These are phyloP conservation scores for Puccinia novopanici DNA, from an alignment of 1,284 basidiomycete species.

Conservation along the genomic window DNA sequence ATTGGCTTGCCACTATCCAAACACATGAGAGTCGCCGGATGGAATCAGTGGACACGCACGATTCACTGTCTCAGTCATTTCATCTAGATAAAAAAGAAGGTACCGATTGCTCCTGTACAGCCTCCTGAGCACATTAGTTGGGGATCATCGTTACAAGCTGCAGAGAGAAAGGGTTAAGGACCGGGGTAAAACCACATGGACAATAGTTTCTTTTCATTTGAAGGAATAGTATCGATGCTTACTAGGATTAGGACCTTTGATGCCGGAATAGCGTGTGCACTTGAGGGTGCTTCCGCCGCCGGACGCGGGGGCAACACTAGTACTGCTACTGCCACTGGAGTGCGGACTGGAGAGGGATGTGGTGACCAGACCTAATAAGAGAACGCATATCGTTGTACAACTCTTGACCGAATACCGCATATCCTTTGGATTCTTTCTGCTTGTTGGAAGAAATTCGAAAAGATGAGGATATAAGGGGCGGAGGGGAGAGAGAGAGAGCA, in stretches of 20 bases:
- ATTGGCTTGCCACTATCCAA: slow-evolving; percentile 8
- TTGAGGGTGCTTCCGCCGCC: not conserved
- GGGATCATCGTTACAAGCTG: slow-evolving; percentile 21
- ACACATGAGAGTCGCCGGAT: not conserved
- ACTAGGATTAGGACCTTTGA: slow-evolving; percentile 14
- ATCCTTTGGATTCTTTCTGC: no score
- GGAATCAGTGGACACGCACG: no score
- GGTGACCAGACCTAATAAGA: slow-evolving; percentile 21
- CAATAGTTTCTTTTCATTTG: no score
- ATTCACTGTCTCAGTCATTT: no score
- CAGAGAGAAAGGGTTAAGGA: no score
- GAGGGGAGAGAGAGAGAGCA: not conserved
- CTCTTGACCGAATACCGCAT: not conserved
- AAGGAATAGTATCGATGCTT: no score
- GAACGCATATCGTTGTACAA: not conserved
- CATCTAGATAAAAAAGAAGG: no score
- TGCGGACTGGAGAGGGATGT: slow-evolving; percentile 2
- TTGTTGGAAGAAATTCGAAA: not conserved
- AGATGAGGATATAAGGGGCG: not conserved
- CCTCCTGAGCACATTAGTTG: not conserved
- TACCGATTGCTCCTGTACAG: slow-evolving; percentile 20
- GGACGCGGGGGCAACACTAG: not conserved
- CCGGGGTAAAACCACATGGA: not conserved
- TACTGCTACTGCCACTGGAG: no score
- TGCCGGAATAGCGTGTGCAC: slow-evolving; percentile 16